Conservation (phyloP, 2,329 filamentous ascomycete species). For the Dothiorella sarmentorum region DNA sequence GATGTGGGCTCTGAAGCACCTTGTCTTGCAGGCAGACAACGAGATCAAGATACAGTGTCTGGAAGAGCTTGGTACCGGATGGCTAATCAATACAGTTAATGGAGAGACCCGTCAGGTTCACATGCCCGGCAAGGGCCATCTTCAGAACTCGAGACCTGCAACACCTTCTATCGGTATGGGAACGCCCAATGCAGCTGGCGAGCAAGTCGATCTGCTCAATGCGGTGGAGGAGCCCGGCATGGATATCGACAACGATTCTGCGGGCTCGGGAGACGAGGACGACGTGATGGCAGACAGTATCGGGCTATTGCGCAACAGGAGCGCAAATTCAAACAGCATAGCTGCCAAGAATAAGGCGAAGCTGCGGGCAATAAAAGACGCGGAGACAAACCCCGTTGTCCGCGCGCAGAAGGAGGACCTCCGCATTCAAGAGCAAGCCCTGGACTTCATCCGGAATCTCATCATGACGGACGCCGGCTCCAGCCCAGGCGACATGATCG, state of each 20-base stretch:
- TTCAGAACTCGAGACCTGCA: constrained; percentile 22
- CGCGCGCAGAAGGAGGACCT: constrained; percentile 74
- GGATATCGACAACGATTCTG: constrained; percentile 39
- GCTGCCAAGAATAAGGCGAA: constrained; percentile 37
- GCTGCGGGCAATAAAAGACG: constrained; percentile 52
- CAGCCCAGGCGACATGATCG: constrained; percentile 65
- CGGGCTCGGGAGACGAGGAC: constrained; percentile 32
- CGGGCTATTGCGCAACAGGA: constrained; percentile 25
- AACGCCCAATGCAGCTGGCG: constrained; percentile 57
- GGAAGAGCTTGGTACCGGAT: constrained; percentile 71
- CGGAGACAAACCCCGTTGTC: constrained; percentile 64
- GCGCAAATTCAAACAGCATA: constrained; percentile 34
- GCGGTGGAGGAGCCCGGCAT: constrained; percentile 44
- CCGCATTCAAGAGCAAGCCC: constrained; percentile 83
- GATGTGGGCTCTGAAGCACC: constrained; percentile 90
- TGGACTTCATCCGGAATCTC: constrained; percentile 87
- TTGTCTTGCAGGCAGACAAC: constrained; percentile 69
- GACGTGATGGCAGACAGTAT: constrained; percentile 47
- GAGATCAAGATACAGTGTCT: constrained; percentile 74
- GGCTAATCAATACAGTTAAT: constrained; percentile 76
- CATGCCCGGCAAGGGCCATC: constrained; percentile 36
- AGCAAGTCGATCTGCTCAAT: constrained; percentile 59
- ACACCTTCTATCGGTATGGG: constrained; percentile 47
- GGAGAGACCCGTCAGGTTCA: constrained; percentile 28
- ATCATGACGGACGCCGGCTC: constrained; percentile 61